Conservation (phyloP, 345 rosid genomes). For the Citrus reticulata region DNA sequence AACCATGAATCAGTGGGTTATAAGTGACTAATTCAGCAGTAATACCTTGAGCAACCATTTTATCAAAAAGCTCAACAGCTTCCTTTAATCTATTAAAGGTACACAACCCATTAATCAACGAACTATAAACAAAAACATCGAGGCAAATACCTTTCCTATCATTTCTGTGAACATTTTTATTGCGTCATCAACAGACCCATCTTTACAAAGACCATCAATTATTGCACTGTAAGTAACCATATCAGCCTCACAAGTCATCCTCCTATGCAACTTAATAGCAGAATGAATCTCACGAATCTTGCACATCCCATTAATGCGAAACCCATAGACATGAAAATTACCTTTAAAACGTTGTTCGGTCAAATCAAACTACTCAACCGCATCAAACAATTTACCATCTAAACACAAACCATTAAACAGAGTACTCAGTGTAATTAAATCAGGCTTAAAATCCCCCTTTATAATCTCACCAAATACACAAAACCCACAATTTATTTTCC, state of each 20-base stretch:
- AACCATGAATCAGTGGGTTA: conserved; percentile 15
- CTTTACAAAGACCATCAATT: too few relatives aligned
- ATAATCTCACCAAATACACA: conserved; percentile 23
- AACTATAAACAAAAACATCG: conserved; percentile 27
- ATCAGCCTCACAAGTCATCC: too few relatives aligned
- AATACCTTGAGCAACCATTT: conserved; percentile 20
- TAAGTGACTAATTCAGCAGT: conserved; percentile 10
- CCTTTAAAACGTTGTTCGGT: too few relatives aligned
- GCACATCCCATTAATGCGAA: too few relatives aligned
- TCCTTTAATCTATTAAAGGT: conserved; percentile 4
- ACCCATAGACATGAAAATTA: too few relatives aligned
- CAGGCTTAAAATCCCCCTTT: conserved; percentile 22
- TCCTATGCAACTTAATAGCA: too few relatives aligned
- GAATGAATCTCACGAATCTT: too few relatives aligned
- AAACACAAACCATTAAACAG: too few relatives aligned
- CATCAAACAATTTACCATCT: too few relatives aligned
- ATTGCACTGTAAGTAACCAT: too few relatives aligned
- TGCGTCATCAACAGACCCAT: too few relatives aligned
- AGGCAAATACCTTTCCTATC: conserved; percentile 17
- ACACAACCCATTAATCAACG: conserved; percentile 28
- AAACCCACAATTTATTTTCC: conserved; percentile 14
- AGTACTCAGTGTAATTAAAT: background rate
- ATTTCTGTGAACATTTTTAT: conserved; percentile 13
- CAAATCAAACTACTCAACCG: too few relatives aligned
- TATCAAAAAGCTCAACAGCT: conserved; percentile 10